A percentile compares a stretch with the other conserved stretches of the same genome.
Conservation (phyloP, 306 rosid species). For the Corylus heterophylla region DNA sequence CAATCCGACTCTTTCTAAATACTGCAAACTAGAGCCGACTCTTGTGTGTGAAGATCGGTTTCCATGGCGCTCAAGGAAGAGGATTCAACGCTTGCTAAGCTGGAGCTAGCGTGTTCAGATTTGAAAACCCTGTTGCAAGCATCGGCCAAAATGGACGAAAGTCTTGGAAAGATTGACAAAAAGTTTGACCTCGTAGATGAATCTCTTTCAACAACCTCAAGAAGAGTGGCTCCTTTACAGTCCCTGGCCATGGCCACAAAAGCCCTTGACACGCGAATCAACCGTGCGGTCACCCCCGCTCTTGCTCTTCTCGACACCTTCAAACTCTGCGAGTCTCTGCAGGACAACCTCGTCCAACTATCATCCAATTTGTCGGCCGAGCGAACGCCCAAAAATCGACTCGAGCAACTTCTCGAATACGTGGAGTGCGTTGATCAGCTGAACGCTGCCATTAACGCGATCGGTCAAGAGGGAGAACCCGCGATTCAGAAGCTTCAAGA, state of each 20-base stretch:
- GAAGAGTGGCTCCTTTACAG: constrained; percentile 64
- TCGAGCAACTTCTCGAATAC: constrained; percentile 50
- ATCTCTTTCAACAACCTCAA: constrained; percentile 47
- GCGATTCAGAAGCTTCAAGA: constrained; percentile 85
- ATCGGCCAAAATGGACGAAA: constrained; percentile 45
- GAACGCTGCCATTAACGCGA: constrained; percentile 40
- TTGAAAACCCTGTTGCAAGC: constrained; percentile 48
- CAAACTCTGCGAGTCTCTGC: constrained; percentile 57
- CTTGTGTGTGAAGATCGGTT: neutral
- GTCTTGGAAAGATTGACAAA: constrained; percentile 47
- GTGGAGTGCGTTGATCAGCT: constrained; percentile 60
- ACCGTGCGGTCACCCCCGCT: constrained; percentile 75
- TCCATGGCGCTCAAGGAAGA: constrained; percentile 41
- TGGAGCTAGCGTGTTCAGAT: constrained; percentile 56
- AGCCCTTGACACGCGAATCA: constrained; percentile 77
- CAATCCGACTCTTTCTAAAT: neutral
- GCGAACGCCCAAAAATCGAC: constrained; percentile 30
- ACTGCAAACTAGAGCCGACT: neutral
- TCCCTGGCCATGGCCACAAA: constrained; percentile 74
- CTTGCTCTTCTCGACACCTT: constrained; percentile 55
- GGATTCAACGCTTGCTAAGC: constrained; percentile 34
- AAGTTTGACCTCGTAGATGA: constrained; percentile 48
- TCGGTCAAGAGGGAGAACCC: constrained; percentile 61
- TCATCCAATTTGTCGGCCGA: constrained; percentile 39
- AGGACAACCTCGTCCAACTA: constrained; percentile 43